Conservation (phyloP, 1,139 yeast species). For the Yamadazyma jaroonii region DNA sequence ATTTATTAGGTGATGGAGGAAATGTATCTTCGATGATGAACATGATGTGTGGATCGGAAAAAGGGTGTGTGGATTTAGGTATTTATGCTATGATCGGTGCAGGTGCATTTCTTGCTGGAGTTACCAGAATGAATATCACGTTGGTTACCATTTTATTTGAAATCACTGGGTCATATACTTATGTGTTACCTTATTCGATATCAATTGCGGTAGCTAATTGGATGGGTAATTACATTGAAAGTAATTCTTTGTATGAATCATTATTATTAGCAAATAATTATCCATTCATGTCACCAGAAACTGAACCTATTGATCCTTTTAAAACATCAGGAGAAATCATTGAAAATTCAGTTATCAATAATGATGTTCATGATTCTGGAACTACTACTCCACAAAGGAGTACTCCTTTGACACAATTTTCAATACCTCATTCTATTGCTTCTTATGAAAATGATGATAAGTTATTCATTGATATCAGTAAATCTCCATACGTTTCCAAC, state of each 20-base stretch:
- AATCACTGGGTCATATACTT: slow-evolving; percentile 57
- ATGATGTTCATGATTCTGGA: background rate
- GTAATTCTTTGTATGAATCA: slow-evolving; percentile 51
- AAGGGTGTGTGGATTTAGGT: slow-evolving; percentile 48
- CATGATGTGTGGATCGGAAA: slow-evolving; percentile 17
- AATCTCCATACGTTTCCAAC: slow-evolving; percentile 34
- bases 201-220: slow-evolving; percentile 59
- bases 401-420: slow-evolving; percentile 1
- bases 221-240: slow-evolving; percentile 55
- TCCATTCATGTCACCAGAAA: slow-evolving; percentile 50
- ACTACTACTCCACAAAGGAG: slow-evolving; percentile 1
- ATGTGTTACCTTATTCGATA: slow-evolving; percentile 58
- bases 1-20: slow-evolving; percentile 5
- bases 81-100: slow-evolving; percentile 68
- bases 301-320: slow-evolving; percentile 36
- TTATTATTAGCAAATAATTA: slow-evolving; percentile 49
- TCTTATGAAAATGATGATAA: slow-evolving; percentile 14
- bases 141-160: slow-evolving; percentile 60
- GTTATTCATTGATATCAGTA: slow-evolving; percentile 37
- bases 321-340: slow-evolving; percentile 38
- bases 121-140: slow-evolving; percentile 64
- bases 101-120: slow-evolving; percentile 69
- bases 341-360: slow-evolving; percentile 17
- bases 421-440: background rate
- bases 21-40: slow-evolving; percentile 14